phyloP scores from a whole-genome alignment of 139 green algal genomes.

The Eudorina sp. region DNA sequence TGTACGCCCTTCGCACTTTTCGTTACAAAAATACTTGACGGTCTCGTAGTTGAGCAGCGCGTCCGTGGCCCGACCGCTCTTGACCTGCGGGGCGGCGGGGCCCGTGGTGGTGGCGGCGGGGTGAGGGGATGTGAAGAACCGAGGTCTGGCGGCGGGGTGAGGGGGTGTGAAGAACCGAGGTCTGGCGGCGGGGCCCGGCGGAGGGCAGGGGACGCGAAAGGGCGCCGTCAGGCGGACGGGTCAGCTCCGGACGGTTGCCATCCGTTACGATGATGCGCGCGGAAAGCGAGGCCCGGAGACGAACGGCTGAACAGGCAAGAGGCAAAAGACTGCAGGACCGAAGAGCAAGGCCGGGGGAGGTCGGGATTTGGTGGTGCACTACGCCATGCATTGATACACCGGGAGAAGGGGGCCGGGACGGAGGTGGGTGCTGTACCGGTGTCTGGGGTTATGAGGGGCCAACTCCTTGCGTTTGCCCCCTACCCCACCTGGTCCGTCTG shows the following conservation, averaged over 20 bases:
- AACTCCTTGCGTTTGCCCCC: neutral
- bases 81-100: conserved; percentile 57
- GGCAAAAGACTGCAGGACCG: too few relatives aligned
- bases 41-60: conserved; percentile 94
- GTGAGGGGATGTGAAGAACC: neutral
- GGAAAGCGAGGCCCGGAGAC: too few relatives aligned
- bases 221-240: too few relatives aligned
- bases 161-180: neutral
- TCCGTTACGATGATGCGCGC: too few relatives aligned
- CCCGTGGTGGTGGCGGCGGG: neutral
- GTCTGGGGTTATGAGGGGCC: neutral
- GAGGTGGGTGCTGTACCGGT: neutral
- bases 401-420: neutral
- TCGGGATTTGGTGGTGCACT: too few relatives aligned
- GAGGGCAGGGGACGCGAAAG: too few relatives aligned
- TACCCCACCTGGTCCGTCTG: conserved; percentile 50
- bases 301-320: too few relatives aligned
- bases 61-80: conserved; percentile 81
- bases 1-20: conserved; percentile 60
- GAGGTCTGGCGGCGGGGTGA: neutral
- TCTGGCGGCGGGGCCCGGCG: neutral
- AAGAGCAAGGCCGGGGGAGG: too few relatives aligned
- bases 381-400: too few relatives aligned
- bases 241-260: too few relatives aligned
- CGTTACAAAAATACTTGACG: conserved; percentile 88